phyloP scores from a whole-genome alignment of 441 rosid species.

The Daphne laureola region DNA sequence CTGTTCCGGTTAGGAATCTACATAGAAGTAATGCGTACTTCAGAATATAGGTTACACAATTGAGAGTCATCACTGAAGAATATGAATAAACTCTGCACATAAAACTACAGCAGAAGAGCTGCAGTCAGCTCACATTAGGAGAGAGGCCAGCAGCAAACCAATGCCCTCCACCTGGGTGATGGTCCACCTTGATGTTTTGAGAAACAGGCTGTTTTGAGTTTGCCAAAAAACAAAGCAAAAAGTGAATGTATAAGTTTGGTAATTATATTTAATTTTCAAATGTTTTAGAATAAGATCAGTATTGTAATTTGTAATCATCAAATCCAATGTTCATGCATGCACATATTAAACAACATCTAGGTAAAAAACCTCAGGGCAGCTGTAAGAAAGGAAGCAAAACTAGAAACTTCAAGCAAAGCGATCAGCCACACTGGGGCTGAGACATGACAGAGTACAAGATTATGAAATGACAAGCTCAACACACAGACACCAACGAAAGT shows the following conservation, averaged over 20 bases:
- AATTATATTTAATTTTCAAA: too few relatives aligned
- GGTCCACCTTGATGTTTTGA: slow-evolving; percentile 87
- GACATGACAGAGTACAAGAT: too few relatives aligned
- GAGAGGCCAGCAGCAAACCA: slow-evolving; percentile 99
- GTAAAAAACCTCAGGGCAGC: too few relatives aligned
- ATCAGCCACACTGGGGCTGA: too few relatives aligned
- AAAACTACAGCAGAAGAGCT: slow-evolving; percentile 14
- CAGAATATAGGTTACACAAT: slow-evolving; percentile 7
- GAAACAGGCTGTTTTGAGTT: slow-evolving; percentile 46
- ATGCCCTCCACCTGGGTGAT: slow-evolving; percentile 99
- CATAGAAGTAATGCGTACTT: slow-evolving; percentile 16
- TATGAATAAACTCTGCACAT: slow-evolving; percentile 1
- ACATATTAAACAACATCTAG: too few relatives aligned
- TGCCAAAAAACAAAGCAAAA: background rate
- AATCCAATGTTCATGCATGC: too few relatives aligned
- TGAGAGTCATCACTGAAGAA: background rate
- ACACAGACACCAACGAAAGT: too few relatives aligned
- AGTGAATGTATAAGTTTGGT: background rate
- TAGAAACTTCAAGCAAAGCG: too few relatives aligned
- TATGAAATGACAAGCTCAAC: too few relatives aligned
- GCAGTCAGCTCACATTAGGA: slow-evolving; percentile 67
- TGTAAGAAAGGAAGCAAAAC: too few relatives aligned
- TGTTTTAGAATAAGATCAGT: background rate
- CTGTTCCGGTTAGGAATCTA: slow-evolving; percentile 77
- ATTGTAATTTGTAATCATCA: too few relatives aligned